Percentiles rank a stretch among this genome's conserved stretches.
Evolutionary conservation across 768 basidiomycete species (phyloP).

Genomic region (Xerocomellus intermedius): DNA sequence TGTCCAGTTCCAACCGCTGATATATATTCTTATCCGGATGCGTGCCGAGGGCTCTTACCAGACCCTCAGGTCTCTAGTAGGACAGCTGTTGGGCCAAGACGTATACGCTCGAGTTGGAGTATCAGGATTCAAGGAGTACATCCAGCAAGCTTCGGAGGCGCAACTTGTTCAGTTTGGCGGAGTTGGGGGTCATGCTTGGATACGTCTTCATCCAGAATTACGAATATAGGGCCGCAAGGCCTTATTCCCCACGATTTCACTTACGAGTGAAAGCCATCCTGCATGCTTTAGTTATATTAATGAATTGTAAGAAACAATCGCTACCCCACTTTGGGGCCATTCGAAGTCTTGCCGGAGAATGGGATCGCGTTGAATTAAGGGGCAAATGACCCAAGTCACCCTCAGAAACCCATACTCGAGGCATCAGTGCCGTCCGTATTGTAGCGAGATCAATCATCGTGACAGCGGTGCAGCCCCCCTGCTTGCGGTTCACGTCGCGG

Average conservation of each 20-base stretch:
- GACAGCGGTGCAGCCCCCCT: too few relatives aligned
- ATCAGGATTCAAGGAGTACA: conserved; percentile 41
- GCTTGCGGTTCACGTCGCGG: too few relatives aligned
- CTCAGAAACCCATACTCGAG: too few relatives aligned
- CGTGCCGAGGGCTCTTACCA: conserved; percentile 32
- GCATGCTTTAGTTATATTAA: conserved; percentile 18
- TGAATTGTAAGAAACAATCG: conserved; percentile 8
- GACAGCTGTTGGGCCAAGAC: conserved; percentile 28
- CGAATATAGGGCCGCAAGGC: conserved; percentile 6
- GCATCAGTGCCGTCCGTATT: too few relatives aligned
- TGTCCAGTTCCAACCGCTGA: conserved; percentile 28
- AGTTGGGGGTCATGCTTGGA: conserved; percentile 37
- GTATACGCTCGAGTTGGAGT: conserved; percentile 43
- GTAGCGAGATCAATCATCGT: too few relatives aligned
- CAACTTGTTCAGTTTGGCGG: conserved; percentile 44
- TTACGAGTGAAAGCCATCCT: conserved; percentile 7
- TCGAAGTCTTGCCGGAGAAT: background rate
- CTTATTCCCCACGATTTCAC: background rate
- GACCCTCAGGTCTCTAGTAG: conserved; percentile 41
- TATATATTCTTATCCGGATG: conserved; percentile 33
- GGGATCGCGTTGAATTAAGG: background rate
- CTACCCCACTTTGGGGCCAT: background rate
- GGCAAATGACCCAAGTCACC: conserved; percentile 1
- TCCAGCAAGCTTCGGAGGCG: conserved; percentile 36
- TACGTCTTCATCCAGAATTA: conserved; percentile 27